Evolutionary conservation across 2,329 filamentous ascomycete genomes (phyloP), one percentile per base, ranked within the genome.

Genomic region (Keithomyces neogunnii): DNA sequence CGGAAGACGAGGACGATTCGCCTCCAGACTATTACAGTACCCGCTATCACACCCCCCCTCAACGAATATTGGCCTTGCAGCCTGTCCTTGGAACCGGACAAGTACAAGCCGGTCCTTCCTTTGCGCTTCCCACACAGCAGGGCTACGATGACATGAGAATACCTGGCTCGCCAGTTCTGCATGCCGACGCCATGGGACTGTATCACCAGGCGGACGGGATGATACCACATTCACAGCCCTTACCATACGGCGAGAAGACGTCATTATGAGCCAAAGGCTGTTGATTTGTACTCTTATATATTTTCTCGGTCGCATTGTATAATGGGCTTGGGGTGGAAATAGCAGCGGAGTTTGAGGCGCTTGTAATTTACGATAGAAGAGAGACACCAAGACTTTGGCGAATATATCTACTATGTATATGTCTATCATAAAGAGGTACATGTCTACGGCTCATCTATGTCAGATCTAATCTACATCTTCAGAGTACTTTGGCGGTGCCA

Each of bases 401-500:
- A 19, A 19, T 19, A 19, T 19, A 19, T 19, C 19, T 19, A 19
- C 19, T 19, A 19, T 19, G 19, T 19, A 19, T 19, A 19, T 19
- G 19, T 19, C 19, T 39, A 30, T 32, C 36, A 40, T 40, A 47
- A 19, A 10, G 19, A 44, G 8, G 30, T 31, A 35, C 45, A 26
- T 46, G 35, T 36, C 45, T 46, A 48, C 51, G 28, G 5, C n/a
- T 35, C 35, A 35, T 13, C 45, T 31, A 47, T 51, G 32, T 30
- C 8, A 8, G 1, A 45, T 54, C 51, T 63, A 66, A 45, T 69
- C 66, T 3, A 69, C 56, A 29, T 69, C 66, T 10, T 68, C 66
- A 2, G 59, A 55, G 35, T 62, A 70, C 49, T 68, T 60, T 0
- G 63, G 51, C 0, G 70, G 70, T 2, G 67, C 65, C 11, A 71